These are phyloP conservation scores for Lindgomyces ingoldianus DNA, from an alignment of 495 filamentous ascomycete genomes.

Conservation along the genomic window DNA sequence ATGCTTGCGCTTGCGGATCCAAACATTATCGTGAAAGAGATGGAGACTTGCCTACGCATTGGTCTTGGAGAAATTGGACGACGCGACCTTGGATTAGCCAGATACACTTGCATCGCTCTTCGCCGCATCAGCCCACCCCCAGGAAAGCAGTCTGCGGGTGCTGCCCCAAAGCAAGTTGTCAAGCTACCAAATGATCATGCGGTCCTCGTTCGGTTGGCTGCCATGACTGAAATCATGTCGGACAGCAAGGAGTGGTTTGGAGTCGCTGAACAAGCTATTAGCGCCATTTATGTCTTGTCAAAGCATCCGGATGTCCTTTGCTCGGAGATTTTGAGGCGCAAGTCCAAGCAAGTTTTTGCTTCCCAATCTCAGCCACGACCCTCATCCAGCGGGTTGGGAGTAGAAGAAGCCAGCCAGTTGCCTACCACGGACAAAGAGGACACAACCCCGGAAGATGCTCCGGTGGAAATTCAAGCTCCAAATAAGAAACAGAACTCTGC, in stretches of 20 bases:
- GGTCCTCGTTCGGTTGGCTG: conserved; percentile 74
- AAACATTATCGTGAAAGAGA: conserved; percentile 88
- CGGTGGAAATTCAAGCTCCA: conserved; percentile 31
- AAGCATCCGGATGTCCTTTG: conserved; percentile 94
- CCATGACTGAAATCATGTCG: conserved; percentile 76
- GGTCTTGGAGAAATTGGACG: conserved; percentile 80
- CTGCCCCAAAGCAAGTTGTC: conserved; percentile 63
- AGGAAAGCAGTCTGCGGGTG: conserved; percentile 46
- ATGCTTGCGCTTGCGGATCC: conserved; percentile 95
- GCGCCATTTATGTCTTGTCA: conserved; percentile 91
- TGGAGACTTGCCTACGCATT: conserved; percentile 89
- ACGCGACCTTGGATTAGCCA: conserved; percentile 81
- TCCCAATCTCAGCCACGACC: conserved; percentile 44
- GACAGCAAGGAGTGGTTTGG: conserved; percentile 95
- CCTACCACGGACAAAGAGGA: conserved; percentile 11
- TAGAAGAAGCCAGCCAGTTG: conserved; percentile 46
- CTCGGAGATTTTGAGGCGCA: conserved; percentile 84
- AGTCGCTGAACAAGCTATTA: conserved; percentile 95
- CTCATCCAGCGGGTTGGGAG: conserved; percentile 44
- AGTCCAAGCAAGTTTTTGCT: conserved; percentile 78
- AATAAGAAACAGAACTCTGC: conserved; percentile 47
- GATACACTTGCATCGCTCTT: conserved; percentile 92
- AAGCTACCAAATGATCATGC: conserved; percentile 92
- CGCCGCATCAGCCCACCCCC: conserved; percentile 80
- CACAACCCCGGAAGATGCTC: not conserved